Percentiles rank a stretch among this genome's conserved stretches.
Conservation (phyloP, 495 filamentous ascomycete species). For the Annulohypoxylon maeteangense region DNA sequence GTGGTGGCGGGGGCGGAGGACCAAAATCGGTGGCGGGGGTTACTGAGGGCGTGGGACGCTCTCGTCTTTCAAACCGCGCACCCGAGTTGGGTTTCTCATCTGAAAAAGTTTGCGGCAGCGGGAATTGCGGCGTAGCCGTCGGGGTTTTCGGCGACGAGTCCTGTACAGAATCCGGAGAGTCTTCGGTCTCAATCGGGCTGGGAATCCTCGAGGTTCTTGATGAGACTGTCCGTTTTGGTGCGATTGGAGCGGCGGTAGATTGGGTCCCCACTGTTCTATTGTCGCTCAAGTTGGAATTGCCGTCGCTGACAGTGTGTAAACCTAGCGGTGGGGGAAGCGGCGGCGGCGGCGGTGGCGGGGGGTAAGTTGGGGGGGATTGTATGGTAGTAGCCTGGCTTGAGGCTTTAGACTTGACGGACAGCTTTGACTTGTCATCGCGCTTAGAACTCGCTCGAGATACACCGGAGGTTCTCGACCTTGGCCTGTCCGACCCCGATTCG, state of each 20-base stretch:
- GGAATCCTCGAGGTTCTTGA: conserved; percentile 51
- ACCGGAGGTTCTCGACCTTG: conserved; percentile 53
- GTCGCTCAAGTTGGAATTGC: conserved; percentile 61
- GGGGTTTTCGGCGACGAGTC: conserved; percentile 70
- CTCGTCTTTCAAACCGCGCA: conserved; percentile 42
- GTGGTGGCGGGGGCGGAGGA: conserved; percentile 79
- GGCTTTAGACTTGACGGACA: conserved; percentile 58
- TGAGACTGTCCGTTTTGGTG: conserved; percentile 65
- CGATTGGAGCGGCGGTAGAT: conserved; percentile 69
- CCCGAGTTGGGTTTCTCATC: conserved; percentile 47
- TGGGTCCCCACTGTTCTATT: conserved; percentile 34
- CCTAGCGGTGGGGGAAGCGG: conserved; percentile 37
- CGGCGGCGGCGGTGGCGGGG: conserved; percentile 36
- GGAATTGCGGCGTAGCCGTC: conserved; percentile 62
- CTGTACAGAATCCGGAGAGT: conserved; percentile 59
- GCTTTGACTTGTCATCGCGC: conserved; percentile 56
- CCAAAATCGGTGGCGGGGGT: conserved; percentile 55
- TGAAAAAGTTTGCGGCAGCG: conserved; percentile 49
- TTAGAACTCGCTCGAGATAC: conserved; percentile 57
- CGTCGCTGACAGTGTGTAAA: conserved; percentile 30
- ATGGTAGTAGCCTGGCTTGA: conserved; percentile 59
- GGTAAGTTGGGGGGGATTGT: conserved; percentile 45
- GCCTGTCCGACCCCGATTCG: conserved; percentile 44
- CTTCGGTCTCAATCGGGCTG: conserved; percentile 51
- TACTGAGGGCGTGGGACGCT: conserved; percentile 49